These are phyloP conservation scores for Serendipita vermifera DNA, from an alignment of 768 basidiomycete genomes.

Conservation along the genomic window DNA sequence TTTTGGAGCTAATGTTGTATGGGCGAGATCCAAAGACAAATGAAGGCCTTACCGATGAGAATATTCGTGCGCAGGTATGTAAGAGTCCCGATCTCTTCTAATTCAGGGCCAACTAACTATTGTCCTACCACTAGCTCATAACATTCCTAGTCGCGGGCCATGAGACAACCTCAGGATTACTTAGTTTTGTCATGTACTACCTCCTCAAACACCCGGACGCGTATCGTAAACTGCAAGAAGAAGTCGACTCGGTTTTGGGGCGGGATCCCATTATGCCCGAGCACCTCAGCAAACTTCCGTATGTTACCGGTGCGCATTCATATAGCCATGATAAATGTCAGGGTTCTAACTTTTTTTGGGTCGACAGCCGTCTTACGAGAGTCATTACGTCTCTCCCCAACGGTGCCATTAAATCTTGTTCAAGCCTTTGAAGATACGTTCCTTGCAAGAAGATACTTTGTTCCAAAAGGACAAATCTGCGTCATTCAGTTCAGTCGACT, in stretches of 20 bases:
- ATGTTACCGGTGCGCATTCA: no score
- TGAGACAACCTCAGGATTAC: constrained; percentile 28
- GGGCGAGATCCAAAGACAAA: constrained; percentile 35
- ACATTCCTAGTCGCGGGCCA: constrained; percentile 41
- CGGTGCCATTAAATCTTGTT: constrained; percentile 27
- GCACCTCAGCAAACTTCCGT: constrained; percentile 32
- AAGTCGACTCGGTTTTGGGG: constrained; percentile 34
- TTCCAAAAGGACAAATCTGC: constrained; percentile 24
- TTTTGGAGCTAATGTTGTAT: constrained; percentile 34
- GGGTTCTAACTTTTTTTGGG: no score
- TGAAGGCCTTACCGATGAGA: constrained; percentile 29
- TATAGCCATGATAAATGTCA: no score
- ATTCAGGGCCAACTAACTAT: neutral
- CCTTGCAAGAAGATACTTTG: constrained; percentile 29
- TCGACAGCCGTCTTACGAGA: constrained; percentile 26
- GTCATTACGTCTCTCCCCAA: constrained; percentile 28
- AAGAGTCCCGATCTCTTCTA: no score
- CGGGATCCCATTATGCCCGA: constrained; percentile 25
- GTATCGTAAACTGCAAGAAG: constrained; percentile 32
- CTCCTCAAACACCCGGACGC: constrained; percentile 32
- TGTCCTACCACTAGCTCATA: constrained; percentile 31
- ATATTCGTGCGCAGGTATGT: constrained; percentile 31
- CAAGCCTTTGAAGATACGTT: constrained; percentile 27
- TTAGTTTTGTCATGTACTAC: constrained; percentile 33
- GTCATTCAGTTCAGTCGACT: constrained; percentile 22